These are phyloP conservation scores for Termitomyces bulborhizus DNA, from an alignment of 768 basidiomycete genomes.

Conservation along the genomic window DNA sequence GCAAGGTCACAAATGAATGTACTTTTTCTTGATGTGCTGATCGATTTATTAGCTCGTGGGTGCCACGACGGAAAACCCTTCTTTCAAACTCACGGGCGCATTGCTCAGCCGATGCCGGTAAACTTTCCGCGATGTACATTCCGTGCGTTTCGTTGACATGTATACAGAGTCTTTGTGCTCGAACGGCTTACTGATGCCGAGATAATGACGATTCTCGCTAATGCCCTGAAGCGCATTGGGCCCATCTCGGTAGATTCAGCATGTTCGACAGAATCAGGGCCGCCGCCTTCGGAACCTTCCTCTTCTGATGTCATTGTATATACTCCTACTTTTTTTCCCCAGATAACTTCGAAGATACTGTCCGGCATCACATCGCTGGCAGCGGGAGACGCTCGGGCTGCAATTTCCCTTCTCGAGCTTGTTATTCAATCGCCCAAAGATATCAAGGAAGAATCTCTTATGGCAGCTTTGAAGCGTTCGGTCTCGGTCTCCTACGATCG, in stretches of 20 bases:
- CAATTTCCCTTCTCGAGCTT: constrained; percentile 72
- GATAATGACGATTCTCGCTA: constrained; percentile 49
- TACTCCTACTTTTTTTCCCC: constrained; percentile 19
- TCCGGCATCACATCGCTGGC: constrained; percentile 47
- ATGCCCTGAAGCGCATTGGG: constrained; percentile 34
- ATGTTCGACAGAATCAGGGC: background rate
- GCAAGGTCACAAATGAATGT: constrained; percentile 1
- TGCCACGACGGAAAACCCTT: constrained; percentile 88
- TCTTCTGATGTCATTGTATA: constrained; percentile 16
- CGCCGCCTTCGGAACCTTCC: constrained; percentile 7
- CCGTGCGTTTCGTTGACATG: background rate
- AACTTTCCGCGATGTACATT: constrained; percentile 15
- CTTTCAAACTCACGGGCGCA: constrained; percentile 73
- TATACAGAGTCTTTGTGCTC: constrained; percentile 63
- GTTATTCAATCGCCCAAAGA: constrained; percentile 39
- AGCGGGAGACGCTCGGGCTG: constrained; percentile 70
- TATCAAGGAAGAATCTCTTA: constrained; percentile 41
- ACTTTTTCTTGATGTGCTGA: background rate
- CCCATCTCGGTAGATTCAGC: background rate
- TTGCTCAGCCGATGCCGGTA: constrained; percentile 74
- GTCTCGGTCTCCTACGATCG: constrained; percentile 68
- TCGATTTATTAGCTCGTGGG: constrained; percentile 53
- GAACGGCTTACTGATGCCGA: constrained; percentile 61
- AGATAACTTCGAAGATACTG: constrained; percentile 41
- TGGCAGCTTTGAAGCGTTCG: constrained; percentile 54